phyloP scores from a whole-genome alignment of 305 asterid genomes.

The Ilex paraguariensis region DNA sequence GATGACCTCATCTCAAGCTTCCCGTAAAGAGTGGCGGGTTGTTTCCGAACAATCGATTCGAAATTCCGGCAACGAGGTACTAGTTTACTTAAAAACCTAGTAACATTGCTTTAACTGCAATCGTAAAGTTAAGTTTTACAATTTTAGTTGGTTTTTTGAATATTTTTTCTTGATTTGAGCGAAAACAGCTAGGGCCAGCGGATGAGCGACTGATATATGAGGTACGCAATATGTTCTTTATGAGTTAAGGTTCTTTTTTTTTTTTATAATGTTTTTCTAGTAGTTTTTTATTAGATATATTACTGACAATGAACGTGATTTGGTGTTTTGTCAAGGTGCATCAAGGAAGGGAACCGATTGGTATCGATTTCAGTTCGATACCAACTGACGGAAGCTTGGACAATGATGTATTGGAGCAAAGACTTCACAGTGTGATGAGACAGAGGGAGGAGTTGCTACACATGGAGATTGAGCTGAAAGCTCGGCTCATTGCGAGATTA shows the following conservation, averaged over 20 bases:
- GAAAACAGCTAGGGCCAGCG: constrained; percentile 56
- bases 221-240: constrained; percentile 32
- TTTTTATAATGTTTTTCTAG: constrained; percentile 2
- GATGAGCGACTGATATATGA: constrained; percentile 82
- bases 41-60: constrained; percentile 71
- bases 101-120: constrained; percentile 19
- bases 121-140: not conserved
- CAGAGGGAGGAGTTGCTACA: constrained; percentile 76
- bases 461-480: constrained; percentile 63
- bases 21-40: constrained; percentile 96
- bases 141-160: not conserved
- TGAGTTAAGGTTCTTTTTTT: not conserved
- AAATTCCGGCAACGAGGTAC: constrained; percentile 67
- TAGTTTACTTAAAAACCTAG: constrained; percentile 1
- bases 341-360: constrained; percentile 63
- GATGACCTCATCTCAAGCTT: constrained; percentile 48
- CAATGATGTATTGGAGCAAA: constrained; percentile 62
- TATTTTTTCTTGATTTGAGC: constrained; percentile 18
- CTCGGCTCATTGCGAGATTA: constrained; percentile 51
- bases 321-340: constrained; percentile 53
- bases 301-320: constrained; percentile 24
- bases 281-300: not conserved
- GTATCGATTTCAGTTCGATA: constrained; percentile 61
- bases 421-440: constrained; percentile 50
- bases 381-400: constrained; percentile 52